These are phyloP conservation scores for Phyllosticta capitalensis DNA, from an alignment of 2,329 filamentous ascomycete genomes.

Conservation along the genomic window DNA sequence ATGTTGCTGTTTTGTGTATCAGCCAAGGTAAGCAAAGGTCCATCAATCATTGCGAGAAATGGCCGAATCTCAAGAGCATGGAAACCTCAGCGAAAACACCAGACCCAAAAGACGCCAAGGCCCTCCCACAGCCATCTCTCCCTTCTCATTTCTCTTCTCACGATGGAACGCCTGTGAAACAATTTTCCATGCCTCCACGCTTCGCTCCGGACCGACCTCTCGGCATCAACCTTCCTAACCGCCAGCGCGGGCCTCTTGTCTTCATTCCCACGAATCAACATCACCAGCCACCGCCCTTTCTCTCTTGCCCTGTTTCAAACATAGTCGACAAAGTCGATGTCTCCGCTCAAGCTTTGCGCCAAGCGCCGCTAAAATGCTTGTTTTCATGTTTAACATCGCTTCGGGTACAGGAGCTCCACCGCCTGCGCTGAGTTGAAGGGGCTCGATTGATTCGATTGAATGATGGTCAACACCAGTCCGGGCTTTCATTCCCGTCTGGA, in stretches of 20 bases:
- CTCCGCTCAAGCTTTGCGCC: background rate
- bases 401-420: background rate
- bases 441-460: background rate
- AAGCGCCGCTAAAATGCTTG: background rate
- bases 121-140: background rate
- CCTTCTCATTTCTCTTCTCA: background rate
- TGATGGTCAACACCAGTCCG: background rate
- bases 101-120: background rate
- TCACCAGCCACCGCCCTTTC: background rate
- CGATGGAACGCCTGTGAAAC: background rate
- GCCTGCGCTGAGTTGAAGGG: background rate
- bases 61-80: background rate
- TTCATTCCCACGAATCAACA: background rate
- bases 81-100: background rate
- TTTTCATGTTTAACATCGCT: background rate
- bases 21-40: too few relatives aligned
- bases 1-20: background rate
- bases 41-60: background rate
- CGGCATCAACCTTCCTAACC: background rate
- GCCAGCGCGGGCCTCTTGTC: background rate
- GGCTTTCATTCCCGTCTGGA: too few relatives aligned
- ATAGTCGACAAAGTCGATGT: background rate
- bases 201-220: background rate
- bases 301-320: background rate
- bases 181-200: background rate